Conservation (phyloP, 2,329 filamentous ascomycete genomes). For the Fusarium verticillioides region DNA sequence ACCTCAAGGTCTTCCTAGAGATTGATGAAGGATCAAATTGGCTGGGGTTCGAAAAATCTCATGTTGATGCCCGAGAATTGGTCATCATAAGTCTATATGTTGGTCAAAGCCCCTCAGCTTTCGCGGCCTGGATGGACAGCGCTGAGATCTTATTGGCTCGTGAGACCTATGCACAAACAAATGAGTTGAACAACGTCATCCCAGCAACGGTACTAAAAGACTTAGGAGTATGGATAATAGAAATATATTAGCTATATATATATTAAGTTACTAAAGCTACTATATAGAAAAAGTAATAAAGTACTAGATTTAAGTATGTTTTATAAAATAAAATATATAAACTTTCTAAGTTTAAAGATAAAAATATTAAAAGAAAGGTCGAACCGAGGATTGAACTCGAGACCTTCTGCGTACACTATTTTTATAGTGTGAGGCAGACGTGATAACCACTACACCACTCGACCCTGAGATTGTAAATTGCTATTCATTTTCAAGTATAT, state of each 20-base stretch:
- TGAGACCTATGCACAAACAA: constrained; percentile 31
- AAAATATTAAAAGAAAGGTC: neutral
- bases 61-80: constrained; percentile 25
- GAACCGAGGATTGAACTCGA: constrained; percentile 7
- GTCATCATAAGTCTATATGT: constrained; percentile 24
- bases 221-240: no score
- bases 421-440: neutral
- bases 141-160: constrained; percentile 35
- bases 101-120: constrained; percentile 41
- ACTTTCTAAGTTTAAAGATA: no score
- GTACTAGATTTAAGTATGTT: neutral
- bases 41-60: constrained; percentile 7
- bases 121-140: constrained; percentile 24
- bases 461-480: neutral
- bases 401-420: neutral
- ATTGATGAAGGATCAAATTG: constrained; percentile 2
- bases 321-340: neutral
- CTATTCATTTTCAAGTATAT: accelerated
- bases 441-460: constrained; percentile 20
- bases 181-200: constrained; percentile 30
- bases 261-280: no score
- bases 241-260: no score
- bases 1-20: neutral
- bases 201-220: neutral
- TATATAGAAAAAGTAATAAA: neutral